Base-by-base conservation (phyloP, 140 eudicot genomes). In the Ambrosia hybrid region DNA sequence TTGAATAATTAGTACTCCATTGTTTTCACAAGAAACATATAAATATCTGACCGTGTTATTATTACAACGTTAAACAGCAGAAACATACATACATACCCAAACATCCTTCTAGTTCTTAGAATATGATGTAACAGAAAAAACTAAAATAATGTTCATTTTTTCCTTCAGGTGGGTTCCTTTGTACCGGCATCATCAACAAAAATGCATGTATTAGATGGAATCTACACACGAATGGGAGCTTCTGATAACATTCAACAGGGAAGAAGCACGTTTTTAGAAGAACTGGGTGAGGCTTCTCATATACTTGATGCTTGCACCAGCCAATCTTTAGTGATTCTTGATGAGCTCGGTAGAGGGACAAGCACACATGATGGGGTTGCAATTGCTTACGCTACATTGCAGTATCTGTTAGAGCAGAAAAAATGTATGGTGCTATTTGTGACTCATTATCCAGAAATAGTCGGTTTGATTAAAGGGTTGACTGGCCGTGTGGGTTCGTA, bases 341-440 rank as follows among this genome's bases (percentile, higher is more conserved):
- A 94, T 79, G 99, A 94, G 80, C 88, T 94, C 1, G 99, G 99
- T 43, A 86, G 99, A 82, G 99, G 99, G 67, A 94, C 99, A 8
- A 94, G 99, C 46, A 94, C 99, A 48, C 99, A 94, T 67, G 99
- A 94, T 56, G 97, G 99, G 3, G 99, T 94, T 61, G 97, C 99
- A n/a, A 94, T 94, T 83, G 97, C 99, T 63, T 91, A 88, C 56
- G 90, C 99, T 53, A 90, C 99, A 3, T 80, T 94, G 73, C 90
- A 78, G 43, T 80, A 88, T 65, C 76, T 94, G 21, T 73, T 94
- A 63, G 83, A 90, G 67, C 83, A 84, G 60, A 90, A 84, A 79
- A 82, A 80, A 81, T 85, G 96, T 75, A 79, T 86, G 95, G 83
- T 82, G 46, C 84, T 94, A 10, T 94, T 94, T 73, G 99, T 94